Evolutionary conservation across 441 rosid species (phyloP).

Genomic region (Corymbia citriodora): DNA sequence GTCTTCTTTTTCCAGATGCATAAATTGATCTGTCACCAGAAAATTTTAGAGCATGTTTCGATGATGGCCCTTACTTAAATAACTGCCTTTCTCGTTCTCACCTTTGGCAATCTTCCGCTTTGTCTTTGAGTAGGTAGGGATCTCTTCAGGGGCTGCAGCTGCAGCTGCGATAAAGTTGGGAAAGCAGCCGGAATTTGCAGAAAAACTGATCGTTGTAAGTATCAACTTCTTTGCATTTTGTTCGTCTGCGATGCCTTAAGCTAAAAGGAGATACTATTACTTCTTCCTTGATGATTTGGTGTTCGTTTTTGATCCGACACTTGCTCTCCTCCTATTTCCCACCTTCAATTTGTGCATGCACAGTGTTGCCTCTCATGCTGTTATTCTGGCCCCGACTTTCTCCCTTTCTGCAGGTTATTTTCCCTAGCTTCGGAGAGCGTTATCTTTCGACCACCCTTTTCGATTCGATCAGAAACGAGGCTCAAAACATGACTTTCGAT

Average conservation of each 20-base stretch:
- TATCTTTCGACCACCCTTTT: not conserved
- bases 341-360: not conserved
- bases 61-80: not conserved
- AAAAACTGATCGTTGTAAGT: conserved; percentile 14
- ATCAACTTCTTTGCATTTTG: not conserved
- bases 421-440: not conserved
- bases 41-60: not conserved
- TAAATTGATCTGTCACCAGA: not conserved
- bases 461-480: not conserved
- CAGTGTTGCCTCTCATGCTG: not conserved
- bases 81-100: not conserved
- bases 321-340: not conserved
- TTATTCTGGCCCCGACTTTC: not conserved
- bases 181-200: not conserved
- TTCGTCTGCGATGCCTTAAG: not conserved
- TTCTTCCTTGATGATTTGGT: not conserved
- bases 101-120: not conserved
- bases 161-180: not conserved
- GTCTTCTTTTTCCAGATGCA: not conserved
- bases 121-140: not conserved
- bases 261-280: not conserved
- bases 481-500: not conserved
- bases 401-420: not conserved
- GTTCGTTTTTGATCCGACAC: not conserved
- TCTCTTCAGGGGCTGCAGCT: conserved; percentile 10